Percentiles rank a stretch among this genome's conserved stretches.
phyloP scores from a whole-genome alignment of 306 rosid genomes.

The Carpinus viminea region DNA sequence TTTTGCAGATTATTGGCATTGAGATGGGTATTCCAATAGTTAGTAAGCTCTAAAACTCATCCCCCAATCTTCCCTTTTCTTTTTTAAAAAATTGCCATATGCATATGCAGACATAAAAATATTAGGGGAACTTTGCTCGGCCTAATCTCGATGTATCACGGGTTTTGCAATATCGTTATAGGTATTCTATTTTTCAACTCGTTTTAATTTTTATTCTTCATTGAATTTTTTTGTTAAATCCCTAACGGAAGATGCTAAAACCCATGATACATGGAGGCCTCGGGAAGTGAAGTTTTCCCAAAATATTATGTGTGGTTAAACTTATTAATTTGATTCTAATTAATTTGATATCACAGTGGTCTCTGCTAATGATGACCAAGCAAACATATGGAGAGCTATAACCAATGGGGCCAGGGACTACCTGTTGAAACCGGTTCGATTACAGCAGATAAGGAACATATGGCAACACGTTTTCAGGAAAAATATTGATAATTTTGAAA shows the following conservation, averaged over 20 bases:
- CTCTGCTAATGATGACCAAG: conserved; percentile 12
- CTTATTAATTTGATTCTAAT: not conserved
- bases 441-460: conserved; percentile 21
- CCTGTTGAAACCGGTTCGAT: conserved; percentile 15
- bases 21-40: conserved; percentile 29
- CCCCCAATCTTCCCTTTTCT: not conserved
- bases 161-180: no score
- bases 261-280: no score
- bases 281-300: no score
- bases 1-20: conserved; percentile 15
- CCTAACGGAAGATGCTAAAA: no score
- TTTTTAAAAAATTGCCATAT: not conserved
- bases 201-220: no score
- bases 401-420: conserved; percentile 24
- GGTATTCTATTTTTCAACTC: no score
- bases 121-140: no score
- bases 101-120: no score
- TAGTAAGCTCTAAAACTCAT: conserved; percentile 17
- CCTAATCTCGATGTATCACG: no score
- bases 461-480: conserved; percentile 32
- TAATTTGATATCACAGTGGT: conserved; percentile 12
- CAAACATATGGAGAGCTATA: conserved; percentile 5
- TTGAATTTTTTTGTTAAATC: no score
- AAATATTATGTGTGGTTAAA: not conserved
- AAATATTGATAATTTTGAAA: not conserved